phyloP scores from a whole-genome alignment of 2,329 filamentous ascomycete species.

The Calcarisporium arbuscula region DNA sequence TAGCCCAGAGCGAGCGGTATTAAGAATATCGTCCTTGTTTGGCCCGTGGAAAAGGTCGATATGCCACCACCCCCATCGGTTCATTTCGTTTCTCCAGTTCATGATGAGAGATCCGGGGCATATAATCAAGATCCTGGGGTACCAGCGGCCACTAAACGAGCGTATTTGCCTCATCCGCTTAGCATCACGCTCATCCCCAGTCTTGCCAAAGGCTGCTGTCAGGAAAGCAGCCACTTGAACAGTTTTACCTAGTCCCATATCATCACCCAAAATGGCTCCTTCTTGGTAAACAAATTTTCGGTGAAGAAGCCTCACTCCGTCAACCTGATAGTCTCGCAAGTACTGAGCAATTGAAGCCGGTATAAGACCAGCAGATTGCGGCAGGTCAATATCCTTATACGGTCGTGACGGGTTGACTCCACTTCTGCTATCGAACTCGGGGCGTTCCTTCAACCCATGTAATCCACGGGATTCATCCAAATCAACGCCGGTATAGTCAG shows the following conservation, averaged over 20 bases:
- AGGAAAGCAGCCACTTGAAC: constrained; percentile 93
- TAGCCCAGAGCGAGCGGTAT: constrained; percentile 67
- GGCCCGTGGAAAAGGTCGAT: constrained; percentile 73
- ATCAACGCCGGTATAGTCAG: constrained; percentile 66
- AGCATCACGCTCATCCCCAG: constrained; percentile 74
- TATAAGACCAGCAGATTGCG: constrained; percentile 71
- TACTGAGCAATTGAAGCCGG: constrained; percentile 88
- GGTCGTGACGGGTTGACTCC: constrained; percentile 58
- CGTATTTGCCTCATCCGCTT: constrained; percentile 87
- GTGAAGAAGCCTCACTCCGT: constrained; percentile 80
- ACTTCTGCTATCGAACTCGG: constrained; percentile 52
- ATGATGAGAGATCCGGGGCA: constrained; percentile 83
- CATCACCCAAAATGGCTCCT: constrained; percentile 86
- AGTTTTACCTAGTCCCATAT: constrained; percentile 97
- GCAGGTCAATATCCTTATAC: constrained; percentile 70
- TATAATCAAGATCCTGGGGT: constrained; percentile 70
- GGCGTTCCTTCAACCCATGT: constrained; percentile 54
- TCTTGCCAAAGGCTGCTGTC: constrained; percentile 89
- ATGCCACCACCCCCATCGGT: constrained; percentile 95
- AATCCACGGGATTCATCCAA: constrained; percentile 47
- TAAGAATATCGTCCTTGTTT: constrained; percentile 61
- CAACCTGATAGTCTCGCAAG: constrained; percentile 83
- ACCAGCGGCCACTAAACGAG: constrained; percentile 60
- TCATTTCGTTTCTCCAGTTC: constrained; percentile 85
- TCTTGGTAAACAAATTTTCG: constrained; percentile 85